These are phyloP conservation scores for Bombardia bombarda DNA, from an alignment of 495 filamentous ascomycete genomes.

Conservation along the genomic window DNA sequence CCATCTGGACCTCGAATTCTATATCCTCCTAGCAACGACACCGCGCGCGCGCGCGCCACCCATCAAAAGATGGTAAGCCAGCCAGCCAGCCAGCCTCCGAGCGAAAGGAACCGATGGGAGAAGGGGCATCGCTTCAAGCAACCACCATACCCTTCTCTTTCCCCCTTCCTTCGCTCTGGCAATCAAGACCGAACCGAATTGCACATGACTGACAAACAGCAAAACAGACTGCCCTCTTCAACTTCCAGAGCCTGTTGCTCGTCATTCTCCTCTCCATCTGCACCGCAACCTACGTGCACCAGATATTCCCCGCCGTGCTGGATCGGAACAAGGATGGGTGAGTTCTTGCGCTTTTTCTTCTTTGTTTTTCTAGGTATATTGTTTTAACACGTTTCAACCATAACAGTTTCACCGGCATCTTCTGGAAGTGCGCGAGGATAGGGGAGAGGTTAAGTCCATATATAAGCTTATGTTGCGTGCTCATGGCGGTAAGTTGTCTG, in stretches of 20 bases:
- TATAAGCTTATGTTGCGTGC: slow-evolving; percentile 85
- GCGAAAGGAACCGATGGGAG: too few relatives aligned
- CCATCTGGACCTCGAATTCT: too few relatives aligned
- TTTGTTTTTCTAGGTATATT: neutral
- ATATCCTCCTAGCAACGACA: too few relatives aligned
- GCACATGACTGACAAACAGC: neutral
- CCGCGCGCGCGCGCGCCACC: too few relatives aligned
- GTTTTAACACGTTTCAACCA: slow-evolving; percentile 2
- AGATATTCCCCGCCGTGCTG: slow-evolving; percentile 82
- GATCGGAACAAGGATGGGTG: slow-evolving; percentile 90
- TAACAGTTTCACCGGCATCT: slow-evolving; percentile 70
- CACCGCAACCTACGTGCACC: slow-evolving; percentile 87
- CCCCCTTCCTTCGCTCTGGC: too few relatives aligned
- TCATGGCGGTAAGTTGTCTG: slow-evolving; percentile 71
- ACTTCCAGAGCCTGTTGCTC: slow-evolving; percentile 89
- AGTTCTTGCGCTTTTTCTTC: slow-evolving; percentile 10
- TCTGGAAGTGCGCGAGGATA: slow-evolving; percentile 94
- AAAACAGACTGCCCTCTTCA: slow-evolving; percentile 85
- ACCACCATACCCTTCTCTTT: too few relatives aligned
- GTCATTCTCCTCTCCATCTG: slow-evolving; percentile 93
- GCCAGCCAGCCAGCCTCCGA: too few relatives aligned
- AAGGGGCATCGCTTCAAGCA: neutral
- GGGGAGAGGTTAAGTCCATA: slow-evolving; percentile 94
- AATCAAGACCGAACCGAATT: too few relatives aligned
- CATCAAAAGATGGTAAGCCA: too few relatives aligned